These are phyloP conservation scores for Penicillium brasilianum DNA, from an alignment of 2,329 filamentous ascomycete genomes.

Conservation along the genomic window DNA sequence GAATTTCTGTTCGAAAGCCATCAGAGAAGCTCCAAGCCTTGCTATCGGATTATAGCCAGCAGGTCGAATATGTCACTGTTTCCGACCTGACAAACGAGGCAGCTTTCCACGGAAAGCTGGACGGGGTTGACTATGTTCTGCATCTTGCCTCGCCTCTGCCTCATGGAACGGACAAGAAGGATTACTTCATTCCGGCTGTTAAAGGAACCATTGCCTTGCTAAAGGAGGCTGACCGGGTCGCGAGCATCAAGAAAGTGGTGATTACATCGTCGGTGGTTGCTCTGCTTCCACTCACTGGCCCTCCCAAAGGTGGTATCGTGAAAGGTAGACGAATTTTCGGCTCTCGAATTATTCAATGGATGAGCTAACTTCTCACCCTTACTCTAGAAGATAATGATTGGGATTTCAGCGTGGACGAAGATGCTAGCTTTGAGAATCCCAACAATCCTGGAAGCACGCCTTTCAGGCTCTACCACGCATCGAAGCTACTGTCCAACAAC, in stretches of 20 bases:
- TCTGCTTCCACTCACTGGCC: background rate
- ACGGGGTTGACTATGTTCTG: slow-evolving; percentile 26
- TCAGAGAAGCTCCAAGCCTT: slow-evolving; percentile 20
- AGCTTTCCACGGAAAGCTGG: slow-evolving; percentile 16
- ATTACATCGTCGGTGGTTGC: slow-evolving; percentile 11
- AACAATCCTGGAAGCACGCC: slow-evolving; percentile 17
- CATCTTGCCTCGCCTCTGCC: slow-evolving; percentile 31
- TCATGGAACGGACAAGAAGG: slow-evolving; percentile 12
- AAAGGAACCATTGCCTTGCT: slow-evolving; percentile 15
- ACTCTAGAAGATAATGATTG: slow-evolving; percentile 30
- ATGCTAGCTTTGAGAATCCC: slow-evolving; percentile 20
- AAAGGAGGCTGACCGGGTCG: slow-evolving; percentile 3
- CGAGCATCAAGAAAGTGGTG: slow-evolving; percentile 9
- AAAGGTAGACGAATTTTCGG: background rate
- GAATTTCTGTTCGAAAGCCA: slow-evolving; percentile 23
- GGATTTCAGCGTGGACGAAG: slow-evolving; percentile 27
- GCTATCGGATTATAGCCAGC: slow-evolving; percentile 11
- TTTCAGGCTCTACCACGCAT: slow-evolving; percentile 31
- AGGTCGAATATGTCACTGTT: slow-evolving; percentile 23
- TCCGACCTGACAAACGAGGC: slow-evolving; percentile 23
- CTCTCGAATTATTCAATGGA: too few relatives aligned
- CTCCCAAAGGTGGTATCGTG: background rate
- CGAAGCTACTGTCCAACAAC: slow-evolving; percentile 33
- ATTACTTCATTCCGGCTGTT: slow-evolving; percentile 14
- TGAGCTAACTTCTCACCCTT: background rate